Conservation (phyloP, 2,329 filamentous ascomycete genomes). For the Gyromitra esculenta region DNA sequence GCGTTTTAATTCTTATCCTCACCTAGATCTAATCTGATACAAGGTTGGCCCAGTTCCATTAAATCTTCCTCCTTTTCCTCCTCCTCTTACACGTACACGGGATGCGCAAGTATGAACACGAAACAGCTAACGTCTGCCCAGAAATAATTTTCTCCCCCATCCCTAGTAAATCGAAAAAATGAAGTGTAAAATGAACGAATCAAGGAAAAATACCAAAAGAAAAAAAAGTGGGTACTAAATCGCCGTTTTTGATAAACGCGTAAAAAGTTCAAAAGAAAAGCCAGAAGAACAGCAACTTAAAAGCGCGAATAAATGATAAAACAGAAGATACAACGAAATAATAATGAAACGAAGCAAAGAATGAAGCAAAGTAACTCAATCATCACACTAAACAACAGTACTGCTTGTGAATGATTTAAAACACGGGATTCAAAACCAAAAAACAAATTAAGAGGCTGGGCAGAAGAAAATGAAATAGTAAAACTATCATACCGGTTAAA, state of each 20-base stretch:
- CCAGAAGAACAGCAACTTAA: background rate
- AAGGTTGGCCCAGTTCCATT: slow-evolving; percentile 33
- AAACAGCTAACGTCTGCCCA: slow-evolving; percentile 31
- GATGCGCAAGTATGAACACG: slow-evolving; percentile 46
- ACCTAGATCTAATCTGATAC: background rate
- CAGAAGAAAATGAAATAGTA: slow-evolving; percentile 56
- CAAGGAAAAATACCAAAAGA: slow-evolving; percentile 41
- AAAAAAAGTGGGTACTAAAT: slow-evolving; percentile 30
- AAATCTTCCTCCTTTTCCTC: slow-evolving; percentile 23
- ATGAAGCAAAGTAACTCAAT: slow-evolving; percentile 58
- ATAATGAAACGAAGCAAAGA: slow-evolving; percentile 53
- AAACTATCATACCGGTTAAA: slow-evolving; percentile 55
- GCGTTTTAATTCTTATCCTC: background rate
- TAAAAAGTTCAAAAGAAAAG: slow-evolving; percentile 38
- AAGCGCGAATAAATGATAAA: slow-evolving; percentile 41
- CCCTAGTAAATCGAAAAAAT: slow-evolving; percentile 48
- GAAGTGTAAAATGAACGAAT: slow-evolving; percentile 50
- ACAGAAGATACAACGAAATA: slow-evolving; percentile 54
- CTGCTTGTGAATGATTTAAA: slow-evolving; percentile 52
- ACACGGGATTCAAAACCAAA: slow-evolving; percentile 57
- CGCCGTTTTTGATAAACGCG: slow-evolving; percentile 39
- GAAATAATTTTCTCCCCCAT: slow-evolving; percentile 47
- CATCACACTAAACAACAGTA: slow-evolving; percentile 57
- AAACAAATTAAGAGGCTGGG: slow-evolving; percentile 53
- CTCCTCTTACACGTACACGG: slow-evolving; percentile 35